Evolutionary conservation across 164 flowering plant genomes (phyloP), one percentile per base, ranked within the genome.

Genomic region (Vitis rupestris): DNA sequence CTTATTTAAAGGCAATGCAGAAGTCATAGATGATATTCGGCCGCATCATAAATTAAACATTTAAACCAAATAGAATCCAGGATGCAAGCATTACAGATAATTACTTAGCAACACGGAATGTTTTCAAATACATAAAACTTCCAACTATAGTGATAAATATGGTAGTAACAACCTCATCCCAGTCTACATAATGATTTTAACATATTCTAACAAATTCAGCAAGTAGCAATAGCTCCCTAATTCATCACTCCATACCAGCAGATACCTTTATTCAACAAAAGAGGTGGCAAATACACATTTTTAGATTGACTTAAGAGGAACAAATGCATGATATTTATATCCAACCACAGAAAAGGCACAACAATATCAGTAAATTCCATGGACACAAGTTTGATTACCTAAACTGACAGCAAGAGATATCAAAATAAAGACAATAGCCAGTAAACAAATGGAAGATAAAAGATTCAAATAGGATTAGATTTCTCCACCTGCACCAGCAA

Each of bases 401-500:
- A 60, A 60, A 60, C 10, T 11, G 31, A 23, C 44, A 37, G 44
- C 6, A 37, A 37, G 44, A 37, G 7, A 37, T 37, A 37, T 37
- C 44, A 37, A 37, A 37, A 37, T 37, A 37, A 37, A 37, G 29
- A 44, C 37, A n/a, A 55, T 13, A 55, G 37, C 48, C 19, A 57
- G 23, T 51, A n/a, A 44, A 12, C 12, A 62, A 44, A 47, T 17
- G 1, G 51, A 30, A 50, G 10, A 3, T 14, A 31, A 15, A 3
- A 11, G 11, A 37, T 17, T 50, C 56, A 57, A 14, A 12, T 2
- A 29, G 6, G 55, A 65, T n/a, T 49, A 15, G 29, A 23, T 59
- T 52, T 37, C 15, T 15, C 76, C 64, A 92, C 99, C 99, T 83
- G 98, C 97, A 64, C 99, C 99, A 71, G 93, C 98, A 81, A 95